Evolutionary conservation across 257 asterid genomes (phyloP).

Genomic region (Penstemon barbatus): DNA sequence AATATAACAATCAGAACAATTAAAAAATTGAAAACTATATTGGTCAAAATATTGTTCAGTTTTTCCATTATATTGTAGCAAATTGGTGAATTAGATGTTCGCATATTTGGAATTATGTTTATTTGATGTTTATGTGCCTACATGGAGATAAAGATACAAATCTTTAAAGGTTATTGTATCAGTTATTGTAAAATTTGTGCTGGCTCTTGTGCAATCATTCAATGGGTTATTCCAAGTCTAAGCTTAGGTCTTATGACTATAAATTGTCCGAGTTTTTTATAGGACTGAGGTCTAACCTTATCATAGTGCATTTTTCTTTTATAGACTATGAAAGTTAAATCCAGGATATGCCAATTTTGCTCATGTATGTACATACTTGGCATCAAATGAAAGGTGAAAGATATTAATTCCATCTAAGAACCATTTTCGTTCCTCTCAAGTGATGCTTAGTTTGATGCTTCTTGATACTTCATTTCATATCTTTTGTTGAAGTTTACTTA

Average conservation of each 20-base stretch:
- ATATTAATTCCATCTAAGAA: too few relatives aligned
- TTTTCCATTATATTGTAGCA: background rate
- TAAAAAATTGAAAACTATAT: too few relatives aligned
- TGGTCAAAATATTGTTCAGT: background rate
- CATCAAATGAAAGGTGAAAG: background rate
- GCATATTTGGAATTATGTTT: too few relatives aligned
- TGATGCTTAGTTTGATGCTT: background rate
- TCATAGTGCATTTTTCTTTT: slow-evolving; percentile 1
- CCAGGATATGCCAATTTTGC: background rate
- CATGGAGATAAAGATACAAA: too few relatives aligned
- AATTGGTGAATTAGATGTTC: background rate
- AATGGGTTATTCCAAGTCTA: background rate
- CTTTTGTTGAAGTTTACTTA: background rate
- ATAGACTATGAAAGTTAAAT: background rate
- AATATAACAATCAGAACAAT: too few relatives aligned
- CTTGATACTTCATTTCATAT: background rate
- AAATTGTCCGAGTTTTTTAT: background rate
- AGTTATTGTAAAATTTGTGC: too few relatives aligned
- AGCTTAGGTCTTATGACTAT: background rate
- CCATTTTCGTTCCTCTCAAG: background rate
- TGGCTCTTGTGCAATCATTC: background rate
- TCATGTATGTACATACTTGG: background rate
- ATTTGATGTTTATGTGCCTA: too few relatives aligned
- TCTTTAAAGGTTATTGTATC: too few relatives aligned
- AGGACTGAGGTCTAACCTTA: background rate